phyloP scores from a whole-genome alignment of 2,329 filamentous ascomycete genomes.

The Nemania bipapillata region DNA sequence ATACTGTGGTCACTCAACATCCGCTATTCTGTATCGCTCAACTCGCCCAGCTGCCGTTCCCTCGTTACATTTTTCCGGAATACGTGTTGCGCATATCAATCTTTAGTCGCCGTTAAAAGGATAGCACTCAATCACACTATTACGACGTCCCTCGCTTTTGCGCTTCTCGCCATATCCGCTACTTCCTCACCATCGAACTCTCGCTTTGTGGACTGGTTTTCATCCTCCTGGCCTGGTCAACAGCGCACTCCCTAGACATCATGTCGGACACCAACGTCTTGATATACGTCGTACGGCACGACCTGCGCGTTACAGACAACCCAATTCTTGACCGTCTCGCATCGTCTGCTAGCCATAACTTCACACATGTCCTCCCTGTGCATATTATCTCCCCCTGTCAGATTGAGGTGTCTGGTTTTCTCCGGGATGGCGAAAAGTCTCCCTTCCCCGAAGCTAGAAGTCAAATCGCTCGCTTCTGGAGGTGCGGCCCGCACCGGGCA shows the following conservation, averaged over 20 bases:
- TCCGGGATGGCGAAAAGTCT: conserved; percentile 64
- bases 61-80: not conserved
- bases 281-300: conserved; percentile 77
- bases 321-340: conserved; percentile 72
- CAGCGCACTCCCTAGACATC: conserved; percentile 17
- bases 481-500: conserved; percentile 76
- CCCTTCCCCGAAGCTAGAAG: conserved; percentile 77
- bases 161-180: not conserved
- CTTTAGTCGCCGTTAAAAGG: not conserved
- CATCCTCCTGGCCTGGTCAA: conserved; percentile 12
- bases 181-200: not conserved
- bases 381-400: conserved; percentile 77
- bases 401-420: conserved; percentile 78
- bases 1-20: not conserved
- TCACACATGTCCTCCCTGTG: conserved; percentile 76
- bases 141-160: not conserved
- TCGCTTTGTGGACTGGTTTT: conserved; percentile 22
- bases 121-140: not conserved
- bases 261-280: conserved; percentile 63
- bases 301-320: conserved; percentile 79
- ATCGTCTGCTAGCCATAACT: conserved; percentile 62
- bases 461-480: conserved; percentile 73
- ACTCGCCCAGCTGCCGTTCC: not conserved
- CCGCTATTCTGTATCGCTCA: not conserved
- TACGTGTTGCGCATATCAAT: not conserved